Evolutionary conservation across 2,329 filamentous ascomycete genomes (phyloP), one percentile per base, ranked within the genome.

Genomic region (Cordyceps javanica): DNA sequence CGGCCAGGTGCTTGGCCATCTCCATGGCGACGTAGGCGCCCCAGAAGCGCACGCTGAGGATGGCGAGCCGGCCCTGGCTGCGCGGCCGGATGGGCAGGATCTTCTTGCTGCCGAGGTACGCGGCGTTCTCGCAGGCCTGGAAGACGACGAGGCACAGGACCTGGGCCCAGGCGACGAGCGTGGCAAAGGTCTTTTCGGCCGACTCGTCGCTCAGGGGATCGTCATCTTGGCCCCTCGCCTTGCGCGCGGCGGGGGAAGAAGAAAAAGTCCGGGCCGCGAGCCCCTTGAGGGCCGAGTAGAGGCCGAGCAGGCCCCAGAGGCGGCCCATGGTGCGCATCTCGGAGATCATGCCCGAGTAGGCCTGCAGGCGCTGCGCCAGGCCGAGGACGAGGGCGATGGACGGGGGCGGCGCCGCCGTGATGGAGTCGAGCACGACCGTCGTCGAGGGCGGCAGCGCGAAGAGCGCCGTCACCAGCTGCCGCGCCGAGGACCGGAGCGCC

Each of bases 21-120:
- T 97, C 91, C 60, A 92, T 75, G 21, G 82, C 82, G 7, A 96
- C 85, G 74, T 91, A 91, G 25, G 81, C 79, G 56, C 86, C 83
- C 91, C 93, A 97, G 61, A 88, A 89, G 45, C 91, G 80, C 58
- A 83, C 85, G 72, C 89, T 91, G 85, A 87, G 89, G 19, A 85
- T 70, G 72, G 82, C 87, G 68, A 87, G 85, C 63, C 75, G 77
- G 28, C 70, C 79, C 69, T 89, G 81, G 49, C 80, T 80, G 49
- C 80, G 77, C 14, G 79, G 76, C 6, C 73, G 72, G 73, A 82
- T 79, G 16, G 73, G 77, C 52, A 96, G 68, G 3, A 95, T 82
- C 21, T 87, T 86, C 70, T 91, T 91, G 60, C 78, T 77, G 3
- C 85, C 80, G 38, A 97, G 80, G 75, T 88, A 96, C 16, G 88